Evolutionary conservation across 1,284 basidiomycete species (phyloP), one percentile per base, ranked within the genome.

Genomic region (Apiotrichum domesticum): DNA sequence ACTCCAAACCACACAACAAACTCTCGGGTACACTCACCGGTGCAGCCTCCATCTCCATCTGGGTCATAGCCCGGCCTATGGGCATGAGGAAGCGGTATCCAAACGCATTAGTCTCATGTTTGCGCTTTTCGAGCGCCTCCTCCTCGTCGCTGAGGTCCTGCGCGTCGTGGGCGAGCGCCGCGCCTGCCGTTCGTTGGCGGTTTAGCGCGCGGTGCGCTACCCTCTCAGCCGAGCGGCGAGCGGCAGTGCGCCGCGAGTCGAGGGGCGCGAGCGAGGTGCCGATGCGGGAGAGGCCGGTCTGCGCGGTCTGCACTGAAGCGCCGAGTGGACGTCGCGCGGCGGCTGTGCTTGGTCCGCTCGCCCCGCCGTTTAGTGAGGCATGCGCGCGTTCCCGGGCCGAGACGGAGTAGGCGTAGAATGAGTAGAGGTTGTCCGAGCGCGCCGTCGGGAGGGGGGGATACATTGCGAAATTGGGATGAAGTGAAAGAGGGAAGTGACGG

Each of bases 51-150:
- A 71, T 64, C 61, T 75, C 72, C 63, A 70, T 69, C 55, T 73
- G 72, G n/a, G 74, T 76, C 53, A 66, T 62, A 15, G 70, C 50
- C 35, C 71, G 50, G 11, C 74, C 74, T 33, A 66, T 67, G 5
- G 74, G 74, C 21, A 74, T 57, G 2, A 76, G 57, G 62, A 76
- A 76, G 0, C 71, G 61, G 55, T 72, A 64, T 8, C 74, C 74
- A 53, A 74, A 76, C 52, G 63, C 60, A 42, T 71, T 69, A 32
- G 69, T 63, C n/a, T 62, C 46, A 29, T 62, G 60, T 67, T 69
- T 62, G 32, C 71, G 69, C 41, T 66, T 64, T 33, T 72, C 68
- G 50, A 73, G 51, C 32, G 52, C 57, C 8, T 61, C 65, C 54
- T 75, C 73, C 33, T 75, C 71, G 35, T 68, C 63, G 35, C 63